Conservation (phyloP, 192 early-diverging fungal genomes). For the Phycomyces blakesleeanus region DNA sequence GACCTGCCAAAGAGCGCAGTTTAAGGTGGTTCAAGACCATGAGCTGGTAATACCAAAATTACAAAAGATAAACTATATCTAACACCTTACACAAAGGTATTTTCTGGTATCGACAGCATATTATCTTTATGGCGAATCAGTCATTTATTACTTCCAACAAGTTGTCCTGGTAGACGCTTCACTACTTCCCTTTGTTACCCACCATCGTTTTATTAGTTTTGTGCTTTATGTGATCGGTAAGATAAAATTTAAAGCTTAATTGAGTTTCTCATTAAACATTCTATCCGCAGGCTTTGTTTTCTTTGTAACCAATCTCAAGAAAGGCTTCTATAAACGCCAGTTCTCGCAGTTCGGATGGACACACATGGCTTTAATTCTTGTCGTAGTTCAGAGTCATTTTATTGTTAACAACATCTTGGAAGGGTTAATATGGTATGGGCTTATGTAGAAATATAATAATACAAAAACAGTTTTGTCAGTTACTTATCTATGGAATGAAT, state of each 20-base stretch:
- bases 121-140: constrained; percentile 91
- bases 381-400: constrained; percentile 92
- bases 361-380: constrained; percentile 91
- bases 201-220: constrained; percentile 94
- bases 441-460: too few species aligned
- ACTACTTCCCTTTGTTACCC: constrained; percentile 77
- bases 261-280: not conserved
- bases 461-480: too few species aligned
- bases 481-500: not conserved
- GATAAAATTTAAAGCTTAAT: not conserved
- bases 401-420: constrained; percentile 98
- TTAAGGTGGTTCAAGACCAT: constrained; percentile 89
- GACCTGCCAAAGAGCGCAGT: constrained; percentile 76
- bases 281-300: constrained; percentile 66
- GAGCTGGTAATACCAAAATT: constrained; percentile 60
- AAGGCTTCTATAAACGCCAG: constrained; percentile 92
- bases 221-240: constrained; percentile 79
- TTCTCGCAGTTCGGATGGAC: constrained; percentile 96
- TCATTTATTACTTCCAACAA: constrained; percentile 86
- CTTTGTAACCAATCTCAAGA: constrained; percentile 91
- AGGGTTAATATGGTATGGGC: constrained; percentile 89
- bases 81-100: constrained; percentile 51
- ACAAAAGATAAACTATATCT: not conserved
- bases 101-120: constrained; percentile 88
- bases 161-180: constrained; percentile 81